phyloP scores from a whole-genome alignment of 768 basidiomycete species.

The Kwoniella pini region DNA sequence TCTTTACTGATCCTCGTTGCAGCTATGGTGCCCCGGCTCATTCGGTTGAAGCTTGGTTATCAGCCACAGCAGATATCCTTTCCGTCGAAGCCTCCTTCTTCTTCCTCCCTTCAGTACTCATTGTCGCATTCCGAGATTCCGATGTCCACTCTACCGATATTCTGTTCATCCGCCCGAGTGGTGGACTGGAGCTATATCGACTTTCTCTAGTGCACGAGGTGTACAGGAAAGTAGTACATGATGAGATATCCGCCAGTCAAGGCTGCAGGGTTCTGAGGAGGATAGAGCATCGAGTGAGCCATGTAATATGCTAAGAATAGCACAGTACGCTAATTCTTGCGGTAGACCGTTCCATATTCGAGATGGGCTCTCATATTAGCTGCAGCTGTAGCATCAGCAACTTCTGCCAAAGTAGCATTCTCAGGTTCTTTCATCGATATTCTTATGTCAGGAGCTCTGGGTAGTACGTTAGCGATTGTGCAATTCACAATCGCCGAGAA shows the following conservation, averaged over 20 bases:
- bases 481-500: slow-evolving; percentile 37
- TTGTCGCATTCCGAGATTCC: slow-evolving; percentile 42
- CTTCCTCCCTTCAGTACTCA: slow-evolving; percentile 44
- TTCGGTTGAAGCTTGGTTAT: slow-evolving; percentile 42
- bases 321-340: not conserved
- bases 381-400: slow-evolving; percentile 36
- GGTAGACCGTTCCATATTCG: slow-evolving; percentile 30
- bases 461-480: slow-evolving; percentile 32
- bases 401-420: slow-evolving; percentile 40
- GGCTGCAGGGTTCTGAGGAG: slow-evolving; percentile 40
- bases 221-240: slow-evolving; percentile 43
- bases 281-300: slow-evolving; percentile 34
- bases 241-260: slow-evolving; percentile 43
- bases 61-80: slow-evolving; percentile 41
- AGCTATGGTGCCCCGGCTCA: slow-evolving; percentile 48
- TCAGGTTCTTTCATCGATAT: slow-evolving; percentile 46
- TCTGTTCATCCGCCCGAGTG: slow-evolving; percentile 37
- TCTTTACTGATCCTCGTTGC: not conserved
- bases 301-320: not conserved
- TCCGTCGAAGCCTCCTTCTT: slow-evolving; percentile 44
- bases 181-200: slow-evolving; percentile 44
- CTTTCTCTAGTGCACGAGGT: slow-evolving; percentile 43
- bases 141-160: slow-evolving; percentile 47
- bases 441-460: slow-evolving; percentile 37
- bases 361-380: slow-evolving; percentile 27